These are phyloP conservation scores for Penicillium turbatum DNA, from an alignment of 495 filamentous ascomycete species.

Conservation along the genomic window DNA sequence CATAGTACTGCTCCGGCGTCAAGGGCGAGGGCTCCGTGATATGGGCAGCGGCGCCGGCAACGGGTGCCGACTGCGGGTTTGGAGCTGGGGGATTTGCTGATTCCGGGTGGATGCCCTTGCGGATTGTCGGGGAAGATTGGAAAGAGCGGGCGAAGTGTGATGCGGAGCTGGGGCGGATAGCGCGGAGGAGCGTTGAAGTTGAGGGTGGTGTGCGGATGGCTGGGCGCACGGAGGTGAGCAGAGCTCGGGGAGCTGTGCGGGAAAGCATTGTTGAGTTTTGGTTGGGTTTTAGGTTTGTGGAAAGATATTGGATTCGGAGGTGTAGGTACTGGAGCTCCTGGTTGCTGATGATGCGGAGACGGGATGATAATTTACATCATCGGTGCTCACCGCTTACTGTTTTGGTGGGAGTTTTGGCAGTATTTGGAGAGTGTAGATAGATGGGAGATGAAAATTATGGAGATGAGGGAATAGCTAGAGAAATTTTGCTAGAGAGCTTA, in stretches of 20 bases:
- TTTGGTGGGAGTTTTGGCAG: background rate
- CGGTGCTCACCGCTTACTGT: slow-evolving; percentile 3
- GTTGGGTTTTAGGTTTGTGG: background rate
- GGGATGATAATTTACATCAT: slow-evolving; percentile 9
- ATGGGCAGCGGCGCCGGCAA: slow-evolving; percentile 32
- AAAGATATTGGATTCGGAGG: background rate
- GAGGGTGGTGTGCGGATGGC: slow-evolving; percentile 18
- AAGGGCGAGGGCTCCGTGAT: slow-evolving; percentile 41
- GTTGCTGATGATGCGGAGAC: slow-evolving; percentile 6
- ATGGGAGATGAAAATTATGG: no score
- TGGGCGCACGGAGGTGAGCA: slow-evolving; percentile 23
- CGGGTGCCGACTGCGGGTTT: slow-evolving; percentile 31
- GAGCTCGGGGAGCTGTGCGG: slow-evolving; percentile 27
- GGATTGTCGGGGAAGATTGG: slow-evolving; percentile 25
- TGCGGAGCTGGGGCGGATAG: slow-evolving; percentile 17
- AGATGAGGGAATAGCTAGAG: background rate
- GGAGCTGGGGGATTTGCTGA: slow-evolving; percentile 39
- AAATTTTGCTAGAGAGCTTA: no score
- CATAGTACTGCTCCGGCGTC: slow-evolving; percentile 42
- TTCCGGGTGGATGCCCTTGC: slow-evolving; percentile 43
- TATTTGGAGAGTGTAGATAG: background rate
- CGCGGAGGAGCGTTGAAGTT: background rate
- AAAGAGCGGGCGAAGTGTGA: slow-evolving; percentile 23
- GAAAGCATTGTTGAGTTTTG: slow-evolving; percentile 29
- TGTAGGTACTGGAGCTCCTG: background rate